Base-by-base conservation (phyloP, 345 rosid species). In the Arabis alpina region DNA sequence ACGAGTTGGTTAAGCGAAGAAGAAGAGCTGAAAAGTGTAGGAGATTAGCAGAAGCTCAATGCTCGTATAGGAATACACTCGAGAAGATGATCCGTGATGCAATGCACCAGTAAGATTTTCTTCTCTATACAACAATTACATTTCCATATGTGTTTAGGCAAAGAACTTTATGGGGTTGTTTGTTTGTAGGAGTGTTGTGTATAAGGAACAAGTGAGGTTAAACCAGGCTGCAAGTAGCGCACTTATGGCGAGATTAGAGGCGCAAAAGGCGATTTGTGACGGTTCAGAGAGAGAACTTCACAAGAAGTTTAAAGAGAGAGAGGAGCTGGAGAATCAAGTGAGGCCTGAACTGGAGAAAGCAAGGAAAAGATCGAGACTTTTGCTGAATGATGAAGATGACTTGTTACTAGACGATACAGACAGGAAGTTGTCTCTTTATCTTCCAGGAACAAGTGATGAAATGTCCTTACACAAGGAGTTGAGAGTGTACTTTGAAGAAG, bases 21-120 rank as follows among this genome's bases (percentile, higher is more conserved):
- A 91, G 97, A 76, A 82, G 97, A 69, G 91, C 91, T 39, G 99
- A 95, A 69, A 95, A 91, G 82, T 92, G 98, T 86, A 83, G 98
- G 79, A 68, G 88, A 64, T 81, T 89, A 61, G 92, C 96, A n/a
- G 98, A 94, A 82, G 86, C 98, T 57, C 99, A 95, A 64, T 84
- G 96, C 74, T 90, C 99, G 0, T 88, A 95, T 25, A 80, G 93
- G 66, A 83, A 76, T 23, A 86, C 84, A 83, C 84, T 90, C 0
- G 97, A 91, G 87, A 94, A 89, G 85, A 89, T 92, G 99, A 92
- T 95, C 64, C 84, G 96, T 1, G 96, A 94, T 73, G 99, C 99
- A 30, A 89, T 94, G 97, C 99, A 94, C 83, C 97, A 91, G 97
- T 94, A 85, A 85, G 94, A 65, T 6, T 37, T 30, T 54, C 10